Evolutionary conservation across 345 rosid genomes (phyloP), one percentile per base, ranked within the genome.

Genomic region (Litchi chinensis): DNA sequence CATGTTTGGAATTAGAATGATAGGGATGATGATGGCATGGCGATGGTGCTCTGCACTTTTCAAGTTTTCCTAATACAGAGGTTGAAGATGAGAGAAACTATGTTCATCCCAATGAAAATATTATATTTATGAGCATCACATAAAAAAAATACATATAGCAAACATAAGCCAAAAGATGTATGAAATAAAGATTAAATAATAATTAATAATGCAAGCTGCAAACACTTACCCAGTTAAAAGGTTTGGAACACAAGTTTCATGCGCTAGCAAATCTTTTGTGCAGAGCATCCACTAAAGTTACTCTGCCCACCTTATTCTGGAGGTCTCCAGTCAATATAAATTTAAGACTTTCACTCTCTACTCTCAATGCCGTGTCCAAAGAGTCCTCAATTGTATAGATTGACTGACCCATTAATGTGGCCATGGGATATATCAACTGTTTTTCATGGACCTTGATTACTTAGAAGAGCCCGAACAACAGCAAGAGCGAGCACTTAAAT

Each of bases 331-430:
- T 90, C 68, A 92, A 44, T 78, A 90, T 90, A 56, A 94, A 92
- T 83, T 90, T 92, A 4, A 92, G 85, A 82, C 90, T 88, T 84
- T 92, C 97, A 79, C 86, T 90, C 87, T 92, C 97, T 12, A 93
- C 97, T 62, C 82, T 84, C 97, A 94, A 90, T 39, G 97, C 93
- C 77, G 92, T 90, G 80, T 90, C 97, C 56, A 92, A 86, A 13
- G 94, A 90, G 80, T 76, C 90, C 79, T 92, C 94, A 78, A 94
- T 92, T 22, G 90, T 92, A 5, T 94, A 84, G 50, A 92, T 94
- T 2, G 94, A 90, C 75, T 92, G 97, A 59, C 97, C 97, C 67
- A 92, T 92, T 81, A 92, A 72, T 39, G 97, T 94, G 85, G 90
- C 97, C 94, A 92, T 4, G 83, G 87, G 52, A 92, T 89, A 79